Evolutionary conservation across 2,329 filamentous ascomycete species (phyloP).

Genomic region (Rhinocladiella mackenziei): DNA sequence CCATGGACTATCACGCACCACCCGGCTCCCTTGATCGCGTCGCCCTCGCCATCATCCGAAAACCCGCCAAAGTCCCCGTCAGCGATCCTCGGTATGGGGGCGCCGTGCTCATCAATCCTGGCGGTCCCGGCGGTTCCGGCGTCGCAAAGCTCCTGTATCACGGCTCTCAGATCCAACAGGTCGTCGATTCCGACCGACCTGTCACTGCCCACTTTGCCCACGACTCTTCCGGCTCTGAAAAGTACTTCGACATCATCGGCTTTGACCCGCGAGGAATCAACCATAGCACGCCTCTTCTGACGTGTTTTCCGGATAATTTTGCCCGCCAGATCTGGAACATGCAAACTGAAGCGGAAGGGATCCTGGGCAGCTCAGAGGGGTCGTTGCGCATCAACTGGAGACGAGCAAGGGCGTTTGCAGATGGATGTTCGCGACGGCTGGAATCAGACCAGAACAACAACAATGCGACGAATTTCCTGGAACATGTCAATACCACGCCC

Average conservation of each 20-base stretch:
- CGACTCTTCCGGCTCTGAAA: constrained; percentile 25
- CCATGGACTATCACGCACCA: constrained; percentile 43
- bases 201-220: neutral
- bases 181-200: constrained; percentile 27
- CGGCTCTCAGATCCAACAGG: constrained; percentile 15
- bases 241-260: constrained; percentile 41
- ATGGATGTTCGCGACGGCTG: constrained; percentile 9
- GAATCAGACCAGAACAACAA: no score
- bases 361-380: constrained; percentile 11
- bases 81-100: constrained; percentile 45
- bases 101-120: constrained; percentile 46
- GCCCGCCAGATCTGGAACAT: constrained; percentile 15
- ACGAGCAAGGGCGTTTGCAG: constrained; percentile 10
- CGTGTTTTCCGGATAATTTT: constrained; percentile 27
- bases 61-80: constrained; percentile 37
- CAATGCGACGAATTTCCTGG: constrained; percentile 22
- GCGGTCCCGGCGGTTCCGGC: constrained; percentile 38
- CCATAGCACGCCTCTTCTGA: constrained; percentile 31
- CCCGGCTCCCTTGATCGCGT: constrained; percentile 34
- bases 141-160: constrained; percentile 31
- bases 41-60: constrained; percentile 43
- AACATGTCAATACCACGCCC: constrained; percentile 32
- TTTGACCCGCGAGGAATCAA: constrained; percentile 42
- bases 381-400: constrained; percentile 13
- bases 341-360: constrained; percentile 14